phyloP scores from a whole-genome alignment of 1,139 yeast genomes.

The Suhomyces chickasaworum region DNA sequence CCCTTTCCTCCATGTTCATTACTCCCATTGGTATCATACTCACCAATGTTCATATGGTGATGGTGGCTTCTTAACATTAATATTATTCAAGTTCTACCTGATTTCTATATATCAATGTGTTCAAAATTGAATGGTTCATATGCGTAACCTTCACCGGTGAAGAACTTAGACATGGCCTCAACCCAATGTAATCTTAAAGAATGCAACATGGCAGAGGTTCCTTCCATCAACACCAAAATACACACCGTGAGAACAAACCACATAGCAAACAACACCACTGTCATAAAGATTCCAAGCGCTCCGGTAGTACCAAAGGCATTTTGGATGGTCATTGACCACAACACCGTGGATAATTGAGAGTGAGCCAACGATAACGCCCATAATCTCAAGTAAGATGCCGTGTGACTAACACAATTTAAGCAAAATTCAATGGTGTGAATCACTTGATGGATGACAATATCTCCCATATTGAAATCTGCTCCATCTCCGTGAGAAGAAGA shows the following conservation, averaged over 20 bases:
- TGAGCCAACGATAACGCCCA: conserved; percentile 99
- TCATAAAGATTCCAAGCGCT: conserved; percentile 63
- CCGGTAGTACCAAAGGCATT: conserved; percentile 81
- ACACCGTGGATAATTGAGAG: conserved; percentile 89
- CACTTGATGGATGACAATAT: conserved; percentile 94
- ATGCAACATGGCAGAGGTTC: conserved; percentile 98
- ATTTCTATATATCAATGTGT: conserved; percentile 11
- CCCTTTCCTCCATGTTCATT: too few species aligned
- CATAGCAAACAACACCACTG: conserved; percentile 82
- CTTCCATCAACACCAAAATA: conserved; percentile 95
- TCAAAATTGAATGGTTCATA: conserved; percentile 67
- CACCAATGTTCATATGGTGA: too few species aligned
- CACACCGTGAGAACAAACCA: conserved; percentile 93
- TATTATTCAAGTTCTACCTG: not conserved
- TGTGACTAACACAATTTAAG: conserved; percentile 94
- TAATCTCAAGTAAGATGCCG: conserved; percentile 92
- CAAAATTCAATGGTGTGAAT: conserved; percentile 98
- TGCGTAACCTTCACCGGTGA: conserved; percentile 91
- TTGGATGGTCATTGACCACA: conserved; percentile 94
- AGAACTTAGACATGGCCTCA: conserved; percentile 97
- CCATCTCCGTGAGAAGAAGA: conserved; percentile 35
- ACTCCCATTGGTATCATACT: too few species aligned
- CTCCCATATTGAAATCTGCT: conserved; percentile 74
- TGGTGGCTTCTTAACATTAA: too few species aligned
- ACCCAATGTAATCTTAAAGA: conserved; percentile 98